Base-by-base conservation (phyloP, 208 protist species). In the Crithidia acanthocephali region DNA sequence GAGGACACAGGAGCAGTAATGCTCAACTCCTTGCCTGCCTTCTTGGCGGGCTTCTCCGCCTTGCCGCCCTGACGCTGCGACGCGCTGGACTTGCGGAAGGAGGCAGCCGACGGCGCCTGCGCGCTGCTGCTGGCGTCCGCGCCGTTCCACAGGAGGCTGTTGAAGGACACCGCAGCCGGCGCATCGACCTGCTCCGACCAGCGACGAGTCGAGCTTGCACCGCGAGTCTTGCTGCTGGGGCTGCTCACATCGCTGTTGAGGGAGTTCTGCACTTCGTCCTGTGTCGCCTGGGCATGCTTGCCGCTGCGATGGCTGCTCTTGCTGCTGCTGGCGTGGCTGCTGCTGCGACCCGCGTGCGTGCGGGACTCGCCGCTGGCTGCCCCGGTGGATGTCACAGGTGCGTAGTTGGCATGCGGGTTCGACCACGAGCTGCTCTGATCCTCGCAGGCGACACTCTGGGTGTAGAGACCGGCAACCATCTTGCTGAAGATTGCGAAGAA, bases 191-290 rank as follows among this genome's bases (percentile, higher is more conserved):
- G 48, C 33, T 45, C 30, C 32, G 62, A 45, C 62, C 62, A 68
- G 22, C 25, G 47, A 58, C 50, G 50, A 1, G 60, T 3, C 47
- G 32, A 2, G 44, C 59, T 15, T 5, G 42, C 44, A 22, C 44
- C 15, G n/a, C 47, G 42, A 27, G 45, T 22, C 18, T 44, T 66
- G 37, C 10, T 44, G 44, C 27, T 53, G 35, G 18, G 13, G 42
- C 35, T 42, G 44, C 23, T 58, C 33, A 23, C 22, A 27, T 58
- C 23, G 9, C 2, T n/a, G 35, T 68, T 68, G 50, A 68, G 28
- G 3, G 62, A 58, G 62, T 68, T 68, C 48, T 58, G 68, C 23
- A 27, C n/a, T 25, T 73, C 42, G 20, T 64, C 35, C 68, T 63
- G 59, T 30, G 11, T 18, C 42, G 37, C 22, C 35, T 40, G 35